These are phyloP conservation scores for Apiospora phragmitis DNA, from an alignment of 2,329 filamentous ascomycete species.

Conservation along the genomic window DNA sequence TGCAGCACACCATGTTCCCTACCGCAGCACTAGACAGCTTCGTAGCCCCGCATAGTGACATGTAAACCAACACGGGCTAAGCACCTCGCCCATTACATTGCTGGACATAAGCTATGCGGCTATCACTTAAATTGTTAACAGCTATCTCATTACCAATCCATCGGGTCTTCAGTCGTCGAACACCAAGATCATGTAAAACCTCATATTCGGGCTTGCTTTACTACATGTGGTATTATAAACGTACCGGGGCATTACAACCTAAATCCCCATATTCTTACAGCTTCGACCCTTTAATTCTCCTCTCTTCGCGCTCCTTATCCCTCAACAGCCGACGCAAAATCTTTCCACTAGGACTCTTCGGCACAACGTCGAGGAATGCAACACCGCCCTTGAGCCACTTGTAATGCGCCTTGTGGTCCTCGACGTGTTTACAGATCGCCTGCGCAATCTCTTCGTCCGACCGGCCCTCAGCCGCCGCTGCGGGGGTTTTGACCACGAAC, in stretches of 20 bases:
- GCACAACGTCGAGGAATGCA: constrained; percentile 57
- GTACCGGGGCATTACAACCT: not conserved
- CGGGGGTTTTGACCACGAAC: constrained; percentile 58
- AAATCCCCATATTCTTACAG: constrained; percentile 42
- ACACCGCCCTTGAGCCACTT: constrained; percentile 58
- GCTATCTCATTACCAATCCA: too few relatives aligned
- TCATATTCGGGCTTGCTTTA: not conserved
- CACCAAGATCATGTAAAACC: too few relatives aligned
- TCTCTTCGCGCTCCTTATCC: constrained; percentile 66
- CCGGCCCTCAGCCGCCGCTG: constrained; percentile 30
- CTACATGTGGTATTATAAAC: not conserved
- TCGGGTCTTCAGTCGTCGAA: too few relatives aligned
- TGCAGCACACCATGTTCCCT: too few relatives aligned
- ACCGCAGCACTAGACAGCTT: too few relatives aligned
- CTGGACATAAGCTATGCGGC: too few relatives aligned
- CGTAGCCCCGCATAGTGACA: too few relatives aligned
- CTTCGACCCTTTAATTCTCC: constrained; percentile 60
- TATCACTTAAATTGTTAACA: too few relatives aligned
- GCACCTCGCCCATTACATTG: too few relatives aligned
- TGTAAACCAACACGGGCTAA: too few relatives aligned
- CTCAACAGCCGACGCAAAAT: constrained; percentile 62
- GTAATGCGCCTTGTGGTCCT: constrained; percentile 57
- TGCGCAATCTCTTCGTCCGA: constrained; percentile 39
- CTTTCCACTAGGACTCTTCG: constrained; percentile 67
- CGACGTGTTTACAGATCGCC: constrained; percentile 53